Base-by-base conservation (phyloP, 139 green algal genomes). In the Micractinium conductrix region DNA sequence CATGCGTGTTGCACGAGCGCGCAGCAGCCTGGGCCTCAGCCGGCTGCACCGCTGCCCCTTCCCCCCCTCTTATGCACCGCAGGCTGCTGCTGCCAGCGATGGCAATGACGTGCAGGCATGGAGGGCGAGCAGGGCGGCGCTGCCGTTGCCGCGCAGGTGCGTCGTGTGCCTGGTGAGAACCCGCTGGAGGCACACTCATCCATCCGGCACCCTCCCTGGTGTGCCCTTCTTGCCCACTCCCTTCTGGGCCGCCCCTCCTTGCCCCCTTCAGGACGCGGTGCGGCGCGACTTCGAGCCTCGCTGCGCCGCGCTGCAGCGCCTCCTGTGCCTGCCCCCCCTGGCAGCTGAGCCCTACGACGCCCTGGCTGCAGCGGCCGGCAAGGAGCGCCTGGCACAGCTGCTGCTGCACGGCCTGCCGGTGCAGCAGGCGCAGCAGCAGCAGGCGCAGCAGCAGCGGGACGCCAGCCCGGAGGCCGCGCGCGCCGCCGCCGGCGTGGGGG, bases 311-410 rank as follows among this genome's bases (percentile, higher is more conserved):
- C 48, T 91, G 63, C 62, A 73, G 67, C 70, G 80, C 58, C 44
- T 91, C 62, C 38, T 80, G 58, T 90, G 79, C 53, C 73, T 91
- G 48, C 87, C 87, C 12, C 86, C 86, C 0, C 17, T 90, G n/a
- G 70, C 72, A 14, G 6, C 28, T 14, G 75, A 72, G 68, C 43
- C 62, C 16, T 72, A 75, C 28, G 67, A 74, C 3, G 24, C 72
- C 12, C 30, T 76, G n/a, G 37, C 74, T 17, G 40, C 76, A 3
- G 76, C 76, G 3, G n/a, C 19, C 42, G 60, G 55, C 69, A 30
- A 72, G 30, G 37, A 72, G 22, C 38, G 55, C 28, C 68, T 89
- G 37, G 37, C 72, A 0, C 40, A 69, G 55, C 35, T 88, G 82
- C 60, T 89, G 80, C 55, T 79, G 7, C 63, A 80, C 6, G 67